A percentile compares a stretch with the other conserved stretches of the same genome.
These are phyloP conservation scores for Aspergillus bridgeri DNA, from an alignment of 495 filamentous ascomycete genomes.

Conservation along the genomic window DNA sequence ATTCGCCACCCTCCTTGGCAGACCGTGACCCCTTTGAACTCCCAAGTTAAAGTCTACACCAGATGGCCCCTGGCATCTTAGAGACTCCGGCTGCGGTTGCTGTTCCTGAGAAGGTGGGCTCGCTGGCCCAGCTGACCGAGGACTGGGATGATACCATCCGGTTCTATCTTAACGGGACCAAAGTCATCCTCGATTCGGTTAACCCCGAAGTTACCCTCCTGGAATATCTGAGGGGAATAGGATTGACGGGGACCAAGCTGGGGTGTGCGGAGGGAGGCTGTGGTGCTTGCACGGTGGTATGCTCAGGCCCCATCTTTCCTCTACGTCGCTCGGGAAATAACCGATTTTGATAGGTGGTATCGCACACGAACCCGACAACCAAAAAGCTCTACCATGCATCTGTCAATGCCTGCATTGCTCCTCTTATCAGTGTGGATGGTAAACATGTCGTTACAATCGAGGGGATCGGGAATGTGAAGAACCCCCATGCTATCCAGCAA, in stretches of 20 bases:
- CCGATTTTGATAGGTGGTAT: constrained; percentile 60
- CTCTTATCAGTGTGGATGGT: constrained; percentile 86
- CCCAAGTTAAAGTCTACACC: constrained; percentile 2
- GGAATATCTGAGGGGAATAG: constrained; percentile 87
- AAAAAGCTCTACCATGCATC: constrained; percentile 86
- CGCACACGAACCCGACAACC: constrained; percentile 87
- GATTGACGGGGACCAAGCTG: constrained; percentile 72
- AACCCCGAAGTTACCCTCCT: constrained; percentile 92
- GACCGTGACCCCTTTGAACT: not conserved
- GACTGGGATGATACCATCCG: constrained; percentile 66
- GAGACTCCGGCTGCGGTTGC: constrained; percentile 45
- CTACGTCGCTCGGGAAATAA: not conserved
- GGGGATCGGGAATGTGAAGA: constrained; percentile 87
- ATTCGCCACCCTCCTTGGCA: not conserved
- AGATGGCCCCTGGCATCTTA: constrained; percentile 61
- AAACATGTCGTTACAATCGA: constrained; percentile 99
- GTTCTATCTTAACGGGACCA: constrained; percentile 96
- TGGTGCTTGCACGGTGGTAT: constrained; percentile 91
- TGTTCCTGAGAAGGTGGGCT: constrained; percentile 35
- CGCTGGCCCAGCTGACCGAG: constrained; percentile 55
- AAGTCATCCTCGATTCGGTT: constrained; percentile 73
- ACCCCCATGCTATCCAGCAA: constrained; percentile 88
- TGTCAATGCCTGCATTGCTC: constrained; percentile 92
- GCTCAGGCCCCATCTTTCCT: not conserved
- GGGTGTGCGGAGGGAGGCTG: constrained; percentile 94